These are phyloP conservation scores for Coleophoma cylindrospora DNA, from an alignment of 2,329 filamentous ascomycete species.

Conservation along the genomic window DNA sequence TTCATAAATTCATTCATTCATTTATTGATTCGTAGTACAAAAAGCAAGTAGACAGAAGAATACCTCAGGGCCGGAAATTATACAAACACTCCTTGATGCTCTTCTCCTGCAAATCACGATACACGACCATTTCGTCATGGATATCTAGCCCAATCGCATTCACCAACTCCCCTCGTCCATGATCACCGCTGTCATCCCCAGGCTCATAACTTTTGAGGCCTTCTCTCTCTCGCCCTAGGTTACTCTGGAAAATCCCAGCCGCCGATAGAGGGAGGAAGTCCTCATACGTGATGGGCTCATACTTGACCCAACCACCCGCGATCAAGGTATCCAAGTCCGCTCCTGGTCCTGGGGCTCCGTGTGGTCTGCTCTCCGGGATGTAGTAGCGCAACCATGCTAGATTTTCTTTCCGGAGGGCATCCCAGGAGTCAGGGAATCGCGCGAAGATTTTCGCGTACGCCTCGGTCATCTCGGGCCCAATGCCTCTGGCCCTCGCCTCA, in stretches of 20 bases:
- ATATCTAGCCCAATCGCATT: not conserved
- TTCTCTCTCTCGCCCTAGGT: not conserved
- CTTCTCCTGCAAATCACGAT: slow-evolving; percentile 1
- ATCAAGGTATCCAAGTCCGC: slow-evolving; percentile 27
- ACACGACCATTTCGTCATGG: slow-evolving; percentile 1
- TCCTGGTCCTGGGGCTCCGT: not conserved
- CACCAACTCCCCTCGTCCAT: not conserved
- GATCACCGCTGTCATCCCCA: not conserved
- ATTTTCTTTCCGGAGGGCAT: slow-evolving; percentile 26
- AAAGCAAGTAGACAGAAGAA: too few relatives aligned
- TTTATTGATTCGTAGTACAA: too few relatives aligned
- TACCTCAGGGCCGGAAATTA: too few relatives aligned
- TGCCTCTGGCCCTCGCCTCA: slow-evolving; percentile 10
- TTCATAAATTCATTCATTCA: too few relatives aligned
- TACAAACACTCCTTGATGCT: not conserved
- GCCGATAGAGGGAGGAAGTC: slow-evolving; percentile 49
- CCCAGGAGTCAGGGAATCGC: slow-evolving; percentile 36
- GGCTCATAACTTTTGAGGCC: too few relatives aligned
- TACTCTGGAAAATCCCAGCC: slow-evolving; percentile 34
- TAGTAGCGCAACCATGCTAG: slow-evolving; percentile 36
- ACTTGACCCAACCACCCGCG: slow-evolving; percentile 25
- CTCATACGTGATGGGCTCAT: slow-evolving; percentile 44
- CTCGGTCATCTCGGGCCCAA: slow-evolving; percentile 15
- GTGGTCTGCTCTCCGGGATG: not conserved
- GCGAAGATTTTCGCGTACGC: slow-evolving; percentile 23